Conservation (phyloP, 2,329 filamentous ascomycete genomes). For the Ascochyta clinopodiicola region DNA sequence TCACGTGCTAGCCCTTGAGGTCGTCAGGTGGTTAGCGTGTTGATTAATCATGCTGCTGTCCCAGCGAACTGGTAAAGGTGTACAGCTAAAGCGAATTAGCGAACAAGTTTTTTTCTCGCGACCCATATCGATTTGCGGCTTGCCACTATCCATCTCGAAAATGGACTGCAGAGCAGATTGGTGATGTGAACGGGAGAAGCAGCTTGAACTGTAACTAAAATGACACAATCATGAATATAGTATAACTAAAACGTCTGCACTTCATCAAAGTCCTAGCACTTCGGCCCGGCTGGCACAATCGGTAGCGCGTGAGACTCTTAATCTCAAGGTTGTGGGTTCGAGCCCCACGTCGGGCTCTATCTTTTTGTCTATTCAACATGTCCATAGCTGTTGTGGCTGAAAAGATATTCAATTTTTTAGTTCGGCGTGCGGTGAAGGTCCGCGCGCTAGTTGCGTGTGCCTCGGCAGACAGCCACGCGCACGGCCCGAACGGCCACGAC, state of each 20-base stretch:
- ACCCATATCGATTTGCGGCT: not conserved
- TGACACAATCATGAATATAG: not conserved
- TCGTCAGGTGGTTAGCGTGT: not conserved
- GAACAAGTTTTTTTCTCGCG: not conserved
- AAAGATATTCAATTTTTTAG: not conserved
- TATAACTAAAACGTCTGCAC: not conserved
- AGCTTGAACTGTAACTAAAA: too few species aligned
- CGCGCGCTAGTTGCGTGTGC: not conserved
- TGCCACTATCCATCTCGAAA: too few species aligned
- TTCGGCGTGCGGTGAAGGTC: not conserved
- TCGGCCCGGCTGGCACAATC: constrained; percentile 20
- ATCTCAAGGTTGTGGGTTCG: constrained; percentile 21
- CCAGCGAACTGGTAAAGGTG: not conserved
- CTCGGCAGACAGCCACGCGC: too few species aligned
- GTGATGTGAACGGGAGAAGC: too few species aligned
- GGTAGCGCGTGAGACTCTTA: constrained; percentile 23
- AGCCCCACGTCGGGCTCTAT: constrained; percentile 12
- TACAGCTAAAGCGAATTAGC: not conserved
- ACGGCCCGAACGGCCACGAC: too few species aligned
- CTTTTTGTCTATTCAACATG: not conserved
- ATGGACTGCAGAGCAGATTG: too few species aligned
- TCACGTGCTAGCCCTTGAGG: not conserved
- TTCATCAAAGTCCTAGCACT: not conserved
- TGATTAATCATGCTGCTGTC: not conserved
- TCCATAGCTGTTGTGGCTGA: not conserved